Percentiles rank a stretch among this genome's conserved stretches.
These are phyloP conservation scores for Citrus mangshanensis DNA, from an alignment of 345 rosid genomes.

Conservation along the genomic window DNA sequence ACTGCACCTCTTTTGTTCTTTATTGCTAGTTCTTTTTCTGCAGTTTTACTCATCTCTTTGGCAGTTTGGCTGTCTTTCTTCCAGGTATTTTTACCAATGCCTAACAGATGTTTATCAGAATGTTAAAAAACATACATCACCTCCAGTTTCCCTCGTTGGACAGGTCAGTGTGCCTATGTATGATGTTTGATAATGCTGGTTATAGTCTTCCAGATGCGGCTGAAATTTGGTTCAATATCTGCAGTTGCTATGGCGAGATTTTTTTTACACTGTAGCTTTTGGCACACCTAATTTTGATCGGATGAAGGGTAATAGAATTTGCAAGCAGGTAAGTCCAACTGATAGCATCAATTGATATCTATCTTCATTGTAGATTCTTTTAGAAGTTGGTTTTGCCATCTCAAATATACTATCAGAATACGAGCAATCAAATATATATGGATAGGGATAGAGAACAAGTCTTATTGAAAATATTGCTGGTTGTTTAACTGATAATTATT, in stretches of 20 bases:
- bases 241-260: slow-evolving; percentile 90
- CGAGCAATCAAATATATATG: background rate
- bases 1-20: background rate
- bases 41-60: slow-evolving; percentile 21
- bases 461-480: background rate
- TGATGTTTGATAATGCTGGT: background rate
- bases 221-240: slow-evolving; percentile 19
- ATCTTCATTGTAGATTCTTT: background rate
- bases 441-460: background rate
- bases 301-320: slow-evolving; percentile 78
- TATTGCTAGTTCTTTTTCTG: background rate
- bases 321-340: slow-evolving; percentile 70
- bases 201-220: background rate
- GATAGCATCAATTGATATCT: background rate
- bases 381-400: background rate
- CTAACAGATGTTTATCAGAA: slow-evolving; percentile 54
- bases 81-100: slow-evolving; percentile 91
- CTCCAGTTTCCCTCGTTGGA: slow-evolving; percentile 93
- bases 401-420: too few relatives aligned
- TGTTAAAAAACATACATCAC: slow-evolving; percentile 68
- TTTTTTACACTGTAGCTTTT: slow-evolving; percentile 83
- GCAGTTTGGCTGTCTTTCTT: slow-evolving; percentile 98
- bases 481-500: background rate
- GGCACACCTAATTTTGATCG: slow-evolving; percentile 84
- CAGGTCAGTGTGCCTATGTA: slow-evolving; percentile 51